A percentile compares a stretch with the other conserved stretches of the same genome.
phyloP scores from a whole-genome alignment of 768 basidiomycete genomes.

The Pisolithus tinctorius region DNA sequence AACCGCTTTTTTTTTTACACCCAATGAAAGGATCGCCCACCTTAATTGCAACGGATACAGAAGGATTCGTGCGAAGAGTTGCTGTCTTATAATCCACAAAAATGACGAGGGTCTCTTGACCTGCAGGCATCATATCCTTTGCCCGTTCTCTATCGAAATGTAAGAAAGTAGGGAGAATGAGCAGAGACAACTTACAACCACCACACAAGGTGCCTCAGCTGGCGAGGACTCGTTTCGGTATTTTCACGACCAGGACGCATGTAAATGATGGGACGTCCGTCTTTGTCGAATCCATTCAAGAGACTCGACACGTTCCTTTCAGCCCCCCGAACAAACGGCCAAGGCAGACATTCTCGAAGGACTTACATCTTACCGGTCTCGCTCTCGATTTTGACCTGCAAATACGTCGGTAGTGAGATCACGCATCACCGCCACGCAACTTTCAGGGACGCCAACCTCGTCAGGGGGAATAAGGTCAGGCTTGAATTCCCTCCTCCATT shows the following conservation, averaged over 20 bases:
- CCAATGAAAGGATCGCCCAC: conserved; percentile 21
- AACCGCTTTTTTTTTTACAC: neutral
- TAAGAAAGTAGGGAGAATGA: conserved; percentile 4
- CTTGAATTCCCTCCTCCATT: conserved; percentile 81
- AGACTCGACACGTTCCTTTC: conserved; percentile 38
- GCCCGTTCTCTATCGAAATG: conserved; percentile 62
- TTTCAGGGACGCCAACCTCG: conserved; percentile 36
- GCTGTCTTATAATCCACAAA: conserved; percentile 82
- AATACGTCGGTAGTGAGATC: neutral
- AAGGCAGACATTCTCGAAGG: neutral
- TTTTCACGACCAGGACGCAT: conserved; percentile 87
- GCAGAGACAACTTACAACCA: conserved; percentile 52
- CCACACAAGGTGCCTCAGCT: conserved; percentile 83
- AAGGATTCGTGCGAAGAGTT: conserved; percentile 78
- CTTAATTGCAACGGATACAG: conserved; percentile 73
- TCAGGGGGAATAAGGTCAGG: conserved; percentile 80
- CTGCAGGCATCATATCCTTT: conserved; percentile 81
- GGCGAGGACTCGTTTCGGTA: conserved; percentile 68
- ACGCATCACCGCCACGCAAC: neutral
- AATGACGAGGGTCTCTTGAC: conserved; percentile 77
- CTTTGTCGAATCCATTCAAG: conserved; percentile 77
- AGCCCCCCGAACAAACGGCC: neutral
- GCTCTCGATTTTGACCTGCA: conserved; percentile 64
- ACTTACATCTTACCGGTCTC: conserved; percentile 85
- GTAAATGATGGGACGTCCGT: conserved; percentile 83